Conservation (phyloP, 164 flowering plant species). For the Kalanchoe fedtschenkoi region DNA sequence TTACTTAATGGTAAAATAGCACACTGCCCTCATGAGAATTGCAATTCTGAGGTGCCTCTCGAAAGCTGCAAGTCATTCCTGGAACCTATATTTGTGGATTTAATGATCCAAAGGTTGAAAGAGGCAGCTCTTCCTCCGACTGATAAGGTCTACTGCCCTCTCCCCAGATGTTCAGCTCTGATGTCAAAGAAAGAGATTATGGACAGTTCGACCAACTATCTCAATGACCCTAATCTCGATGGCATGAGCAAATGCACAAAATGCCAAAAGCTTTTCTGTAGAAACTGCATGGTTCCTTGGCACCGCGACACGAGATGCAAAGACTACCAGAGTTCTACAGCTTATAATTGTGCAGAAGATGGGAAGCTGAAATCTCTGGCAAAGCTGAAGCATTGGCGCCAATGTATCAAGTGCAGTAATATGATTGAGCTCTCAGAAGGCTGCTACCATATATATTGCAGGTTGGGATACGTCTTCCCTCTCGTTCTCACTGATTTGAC, state of each 20-base stretch:
- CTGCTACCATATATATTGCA: slow-evolving; percentile 81
- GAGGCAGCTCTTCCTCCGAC: slow-evolving; percentile 63
- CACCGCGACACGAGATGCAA: slow-evolving; percentile 44
- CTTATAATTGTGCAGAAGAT: slow-evolving; percentile 36
- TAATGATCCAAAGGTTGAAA: slow-evolving; percentile 37
- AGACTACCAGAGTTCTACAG: slow-evolving; percentile 26
- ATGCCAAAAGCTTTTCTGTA: slow-evolving; percentile 50
- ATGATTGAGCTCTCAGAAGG: slow-evolving; percentile 76
- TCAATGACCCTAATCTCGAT: slow-evolving; percentile 11
- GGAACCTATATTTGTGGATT: slow-evolving; percentile 42
- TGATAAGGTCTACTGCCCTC: slow-evolving; percentile 79
- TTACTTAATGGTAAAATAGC: slow-evolving; percentile 55
- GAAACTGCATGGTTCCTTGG: slow-evolving; percentile 78
- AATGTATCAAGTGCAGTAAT: slow-evolving; percentile 65
- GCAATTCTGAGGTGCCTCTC: slow-evolving; percentile 40
- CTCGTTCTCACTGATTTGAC: not conserved
- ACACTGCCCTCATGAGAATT: slow-evolving; percentile 63
- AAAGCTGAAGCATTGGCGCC: slow-evolving; percentile 48
- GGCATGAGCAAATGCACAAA: slow-evolving; percentile 50
- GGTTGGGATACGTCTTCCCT: slow-evolving; percentile 23
- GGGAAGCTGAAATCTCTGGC: slow-evolving; percentile 57
- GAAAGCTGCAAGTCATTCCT: slow-evolving; percentile 51
- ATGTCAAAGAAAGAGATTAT: slow-evolving; percentile 54
- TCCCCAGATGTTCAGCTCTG: slow-evolving; percentile 69
- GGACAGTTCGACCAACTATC: slow-evolving; percentile 13